phyloP scores from a whole-genome alignment of 1,139 yeast genomes.

The Saccharomyces hybrid region DNA sequence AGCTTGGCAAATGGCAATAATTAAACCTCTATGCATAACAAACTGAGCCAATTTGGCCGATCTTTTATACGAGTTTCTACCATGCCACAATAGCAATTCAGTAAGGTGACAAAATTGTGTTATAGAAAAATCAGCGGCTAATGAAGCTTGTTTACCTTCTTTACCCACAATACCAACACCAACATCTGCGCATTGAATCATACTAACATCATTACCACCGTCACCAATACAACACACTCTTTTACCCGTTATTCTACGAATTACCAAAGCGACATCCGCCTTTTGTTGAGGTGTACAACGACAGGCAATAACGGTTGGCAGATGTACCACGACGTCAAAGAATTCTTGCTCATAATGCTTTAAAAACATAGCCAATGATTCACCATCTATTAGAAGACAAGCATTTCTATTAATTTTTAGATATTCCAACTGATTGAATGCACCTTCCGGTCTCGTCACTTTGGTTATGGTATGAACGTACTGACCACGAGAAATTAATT shows the following conservation, averaged over 20 bases:
- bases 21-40: slow-evolving; percentile 90
- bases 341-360: slow-evolving; percentile 60
- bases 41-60: slow-evolving; percentile 93
- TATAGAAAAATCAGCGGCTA: slow-evolving; percentile 94
- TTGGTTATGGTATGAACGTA: slow-evolving; percentile 81
- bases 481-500: slow-evolving; percentile 88
- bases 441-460: slow-evolving; percentile 50
- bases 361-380: slow-evolving; percentile 67
- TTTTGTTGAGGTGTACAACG: slow-evolving; percentile 98
- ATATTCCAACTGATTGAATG: slow-evolving; percentile 67
- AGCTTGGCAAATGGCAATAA: slow-evolving; percentile 94
- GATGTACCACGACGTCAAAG: slow-evolving; percentile 61
- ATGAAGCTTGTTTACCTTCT: slow-evolving; percentile 94
- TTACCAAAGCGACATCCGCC: slow-evolving; percentile 84
- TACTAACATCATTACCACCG: slow-evolving; percentile 98
- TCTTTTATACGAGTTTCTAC: slow-evolving; percentile 91
- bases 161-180: slow-evolving; percentile 99
- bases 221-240: slow-evolving; percentile 97
- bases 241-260: slow-evolving; percentile 71
- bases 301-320: slow-evolving; percentile 94
- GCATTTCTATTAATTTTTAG: slow-evolving; percentile 59
- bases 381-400: slow-evolving; percentile 89
- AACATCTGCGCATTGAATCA: slow-evolving; percentile 98
- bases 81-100: slow-evolving; percentile 90
- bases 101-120: slow-evolving; percentile 87